These are phyloP conservation scores for Raffaelea ambrosiae DNA, from an alignment of 2,329 filamentous ascomycete species.

Conservation along the genomic window DNA sequence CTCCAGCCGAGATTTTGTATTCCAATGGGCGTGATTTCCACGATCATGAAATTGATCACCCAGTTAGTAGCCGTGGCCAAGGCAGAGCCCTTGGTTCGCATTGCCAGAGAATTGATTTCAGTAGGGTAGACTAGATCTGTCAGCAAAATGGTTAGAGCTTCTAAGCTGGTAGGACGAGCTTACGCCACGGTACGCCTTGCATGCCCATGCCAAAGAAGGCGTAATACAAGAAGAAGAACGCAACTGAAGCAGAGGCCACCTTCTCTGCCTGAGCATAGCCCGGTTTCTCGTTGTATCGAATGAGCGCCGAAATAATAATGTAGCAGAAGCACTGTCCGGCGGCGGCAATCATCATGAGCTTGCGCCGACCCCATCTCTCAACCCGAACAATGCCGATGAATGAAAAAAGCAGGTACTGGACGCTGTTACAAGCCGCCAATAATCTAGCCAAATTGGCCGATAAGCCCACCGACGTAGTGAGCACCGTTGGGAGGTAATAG, in stretches of 20 bases:
- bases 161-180: no score
- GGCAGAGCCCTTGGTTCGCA: slow-evolving; percentile 30
- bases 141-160: no score
- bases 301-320: no score
- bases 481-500: slow-evolving; percentile 35
- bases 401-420: slow-evolving; percentile 20
- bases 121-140: slow-evolving; percentile 14
- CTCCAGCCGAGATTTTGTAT: slow-evolving; percentile 37
- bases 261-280: slow-evolving; percentile 1
- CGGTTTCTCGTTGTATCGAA: slow-evolving; percentile 25
- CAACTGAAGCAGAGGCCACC: slow-evolving; percentile 1
- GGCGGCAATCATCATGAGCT: slow-evolving; percentile 44
- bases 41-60: slow-evolving; percentile 17
- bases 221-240: slow-evolving; percentile 17
- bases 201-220: slow-evolving; percentile 20
- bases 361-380: slow-evolving; percentile 39
- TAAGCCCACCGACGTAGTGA: slow-evolving; percentile 44
- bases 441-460: slow-evolving; percentile 38
- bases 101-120: slow-evolving; percentile 9
- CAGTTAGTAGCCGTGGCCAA: slow-evolving; percentile 26
- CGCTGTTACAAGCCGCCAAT: slow-evolving; percentile 37
- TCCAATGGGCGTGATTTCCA: slow-evolving; percentile 21
- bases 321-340: slow-evolving; percentile 14
- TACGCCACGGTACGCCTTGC: slow-evolving; percentile 28
- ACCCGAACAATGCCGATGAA: slow-evolving; percentile 19